Conservation (phyloP, 2,329 filamentous ascomycete genomes). For the Colletotrichum sp. region DNA sequence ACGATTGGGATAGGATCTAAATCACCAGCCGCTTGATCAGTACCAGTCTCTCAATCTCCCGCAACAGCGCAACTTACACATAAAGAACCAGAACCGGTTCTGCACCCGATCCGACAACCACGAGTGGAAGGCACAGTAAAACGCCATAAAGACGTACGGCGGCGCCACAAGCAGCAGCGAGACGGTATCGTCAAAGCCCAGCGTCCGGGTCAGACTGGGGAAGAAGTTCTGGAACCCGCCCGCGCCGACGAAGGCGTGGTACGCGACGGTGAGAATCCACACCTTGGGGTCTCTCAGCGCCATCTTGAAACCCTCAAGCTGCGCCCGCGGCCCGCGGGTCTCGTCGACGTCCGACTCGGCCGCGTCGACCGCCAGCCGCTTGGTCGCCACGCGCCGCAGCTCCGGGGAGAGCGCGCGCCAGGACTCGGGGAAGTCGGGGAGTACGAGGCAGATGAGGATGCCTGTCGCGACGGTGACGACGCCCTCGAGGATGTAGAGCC, state of each 20-base stretch:
- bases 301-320: background rate
- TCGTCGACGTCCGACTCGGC: background rate
- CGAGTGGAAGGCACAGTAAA: background rate
- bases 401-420: background rate
- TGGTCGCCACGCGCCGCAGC: background rate
- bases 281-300: background rate
- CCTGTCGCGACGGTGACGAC: constrained; percentile 57
- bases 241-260: background rate
- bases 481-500: constrained; percentile 51
- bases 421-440: background rate
- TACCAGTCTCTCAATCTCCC: too few species aligned
- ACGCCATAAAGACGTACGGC: background rate
- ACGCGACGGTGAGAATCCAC: background rate
- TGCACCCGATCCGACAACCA: background rate
- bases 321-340: background rate
- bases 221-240: background rate
- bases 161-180: background rate
- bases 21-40: background rate
- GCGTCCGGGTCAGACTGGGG: background rate
- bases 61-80: background rate
- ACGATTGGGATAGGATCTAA: constrained; percentile 52
- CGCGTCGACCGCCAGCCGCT: background rate
- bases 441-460: constrained; percentile 38
- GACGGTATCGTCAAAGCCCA: background rate
- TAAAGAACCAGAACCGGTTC: background rate